These are phyloP conservation scores for Chlorella ohadii DNA, from an alignment of 139 green algal species.

Conservation along the genomic window DNA sequence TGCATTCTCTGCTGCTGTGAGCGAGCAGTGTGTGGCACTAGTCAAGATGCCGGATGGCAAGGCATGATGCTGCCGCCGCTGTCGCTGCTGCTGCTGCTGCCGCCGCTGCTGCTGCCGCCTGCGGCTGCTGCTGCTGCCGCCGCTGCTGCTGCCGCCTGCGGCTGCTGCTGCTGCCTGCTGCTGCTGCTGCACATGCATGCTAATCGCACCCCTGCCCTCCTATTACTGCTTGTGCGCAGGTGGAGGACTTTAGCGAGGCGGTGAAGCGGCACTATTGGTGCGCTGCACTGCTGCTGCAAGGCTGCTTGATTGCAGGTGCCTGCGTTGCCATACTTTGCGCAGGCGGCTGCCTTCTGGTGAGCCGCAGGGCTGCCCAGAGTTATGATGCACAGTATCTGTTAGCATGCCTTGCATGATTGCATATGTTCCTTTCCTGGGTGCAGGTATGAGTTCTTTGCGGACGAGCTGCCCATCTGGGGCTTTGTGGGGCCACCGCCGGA, in stretches of 20 bases:
- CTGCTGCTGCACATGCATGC: no score
- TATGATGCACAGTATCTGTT: no score
- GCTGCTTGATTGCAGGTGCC: no score
- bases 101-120: no score
- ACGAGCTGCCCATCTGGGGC: slow-evolving; percentile 95
- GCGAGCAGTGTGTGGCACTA: no score
- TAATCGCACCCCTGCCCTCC: no score
- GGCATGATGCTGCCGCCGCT: not conserved
- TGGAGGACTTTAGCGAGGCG: slow-evolving; percentile 77
- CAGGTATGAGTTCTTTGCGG: slow-evolving; percentile 96
- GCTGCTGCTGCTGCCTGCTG: no score
- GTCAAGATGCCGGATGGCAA: no score
- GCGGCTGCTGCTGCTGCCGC: no score
- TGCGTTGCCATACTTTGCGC: not conserved
- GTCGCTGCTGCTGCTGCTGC: no score
- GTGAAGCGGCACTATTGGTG: slow-evolving; percentile 86
- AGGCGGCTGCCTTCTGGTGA: no score
- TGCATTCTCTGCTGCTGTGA: not conserved
- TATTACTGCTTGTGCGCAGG: slow-evolving; percentile 18
- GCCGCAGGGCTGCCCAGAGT: not conserved
- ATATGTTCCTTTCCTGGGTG: slow-evolving; percentile 10
- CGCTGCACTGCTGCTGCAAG: not conserved
- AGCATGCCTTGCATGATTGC: not conserved
- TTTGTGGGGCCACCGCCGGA: slow-evolving; percentile 83
- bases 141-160: no score